phyloP scores from a whole-genome alignment of 345 rosid species.

The Gossypium herbaceum region DNA sequence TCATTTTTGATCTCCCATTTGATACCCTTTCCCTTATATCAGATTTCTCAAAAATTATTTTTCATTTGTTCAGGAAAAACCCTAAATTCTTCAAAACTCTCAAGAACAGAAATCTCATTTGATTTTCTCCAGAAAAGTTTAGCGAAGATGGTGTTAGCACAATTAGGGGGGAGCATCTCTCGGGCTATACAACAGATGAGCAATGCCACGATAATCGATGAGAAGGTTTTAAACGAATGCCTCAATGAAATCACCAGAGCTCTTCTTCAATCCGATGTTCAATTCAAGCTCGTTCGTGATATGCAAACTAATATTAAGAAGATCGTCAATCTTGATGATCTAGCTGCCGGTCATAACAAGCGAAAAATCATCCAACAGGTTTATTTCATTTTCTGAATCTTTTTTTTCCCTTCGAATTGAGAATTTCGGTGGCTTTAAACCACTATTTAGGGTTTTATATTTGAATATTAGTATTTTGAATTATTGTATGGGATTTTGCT shows the following conservation, averaged over 20 bases:
- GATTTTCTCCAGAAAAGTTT: not conserved
- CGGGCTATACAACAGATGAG: conserved; percentile 97
- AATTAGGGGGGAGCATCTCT: conserved; percentile 87
- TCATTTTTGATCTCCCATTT: not conserved
- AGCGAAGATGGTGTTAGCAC: conserved; percentile 81
- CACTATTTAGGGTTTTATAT: not conserved
- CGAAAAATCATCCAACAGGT: conserved; percentile 89
- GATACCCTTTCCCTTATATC: not conserved
- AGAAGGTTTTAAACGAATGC: conserved; percentile 54
- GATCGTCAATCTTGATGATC: conserved; percentile 87
- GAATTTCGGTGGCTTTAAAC: not conserved
- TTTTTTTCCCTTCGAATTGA: not conserved
- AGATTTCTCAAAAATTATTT: not conserved
- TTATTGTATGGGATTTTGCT: not conserved
- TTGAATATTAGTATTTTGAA: not conserved
- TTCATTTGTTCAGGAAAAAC: not conserved
- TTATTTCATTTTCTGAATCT: not conserved
- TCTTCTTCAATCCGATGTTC: conserved; percentile 85
- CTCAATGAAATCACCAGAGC: conserved; percentile 93
- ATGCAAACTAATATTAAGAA: conserved; percentile 88
- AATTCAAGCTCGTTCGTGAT: conserved; percentile 85
- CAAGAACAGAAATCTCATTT: not conserved
- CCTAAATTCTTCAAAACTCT: not conserved
- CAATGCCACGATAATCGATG: conserved; percentile 84
- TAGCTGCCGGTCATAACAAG: conserved; percentile 97